phyloP scores from a whole-genome alignment of 2,329 filamentous ascomycete species.

The Grosmannia penicillata region DNA sequence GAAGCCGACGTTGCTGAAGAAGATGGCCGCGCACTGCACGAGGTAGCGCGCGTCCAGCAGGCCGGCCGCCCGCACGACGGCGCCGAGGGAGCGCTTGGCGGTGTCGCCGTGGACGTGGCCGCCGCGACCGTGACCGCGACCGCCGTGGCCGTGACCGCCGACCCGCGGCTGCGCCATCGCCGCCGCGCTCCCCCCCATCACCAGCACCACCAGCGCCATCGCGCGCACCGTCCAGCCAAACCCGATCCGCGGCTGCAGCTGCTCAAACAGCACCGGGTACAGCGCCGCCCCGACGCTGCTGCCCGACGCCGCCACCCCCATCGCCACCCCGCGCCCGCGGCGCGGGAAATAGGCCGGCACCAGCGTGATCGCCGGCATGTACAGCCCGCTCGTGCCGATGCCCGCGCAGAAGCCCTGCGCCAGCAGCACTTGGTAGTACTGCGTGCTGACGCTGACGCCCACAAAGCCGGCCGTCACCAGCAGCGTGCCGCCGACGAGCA shows the following conservation, averaged over 20 bases:
- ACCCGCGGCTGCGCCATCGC: too few species aligned
- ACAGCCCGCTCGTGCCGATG: constrained; percentile 20
- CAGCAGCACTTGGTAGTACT: constrained; percentile 27
- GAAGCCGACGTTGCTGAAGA: constrained; percentile 27
- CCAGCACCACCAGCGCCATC: too few species aligned
- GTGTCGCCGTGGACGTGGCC: too few species aligned
- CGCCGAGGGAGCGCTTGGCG: too few species aligned
- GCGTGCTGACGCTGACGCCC: constrained; percentile 27
- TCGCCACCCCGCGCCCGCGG: constrained; percentile 17
- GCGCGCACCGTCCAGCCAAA: too few species aligned
- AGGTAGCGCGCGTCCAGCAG: too few species aligned
- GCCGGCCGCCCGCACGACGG: too few species aligned
- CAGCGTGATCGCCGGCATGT: constrained; percentile 21
- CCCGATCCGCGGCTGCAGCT: constrained; percentile 11
- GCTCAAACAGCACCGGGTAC: constrained; percentile 28
- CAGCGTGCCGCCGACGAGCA: constrained; percentile 20
- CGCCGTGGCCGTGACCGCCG: too few species aligned
- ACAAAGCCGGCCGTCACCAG: constrained; percentile 26
- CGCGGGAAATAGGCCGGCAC: constrained; percentile 25
- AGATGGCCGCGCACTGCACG: constrained; percentile 18
- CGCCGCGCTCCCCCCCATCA: too few species aligned
- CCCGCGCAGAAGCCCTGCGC: constrained; percentile 24
- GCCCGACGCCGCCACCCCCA: constrained; percentile 19
- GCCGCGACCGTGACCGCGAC: too few species aligned
- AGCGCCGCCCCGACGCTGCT: constrained; percentile 27